These are phyloP conservation scores for Saururus chinensis DNA, from an alignment of 164 flowering plant genomes.

Conservation along the genomic window DNA sequence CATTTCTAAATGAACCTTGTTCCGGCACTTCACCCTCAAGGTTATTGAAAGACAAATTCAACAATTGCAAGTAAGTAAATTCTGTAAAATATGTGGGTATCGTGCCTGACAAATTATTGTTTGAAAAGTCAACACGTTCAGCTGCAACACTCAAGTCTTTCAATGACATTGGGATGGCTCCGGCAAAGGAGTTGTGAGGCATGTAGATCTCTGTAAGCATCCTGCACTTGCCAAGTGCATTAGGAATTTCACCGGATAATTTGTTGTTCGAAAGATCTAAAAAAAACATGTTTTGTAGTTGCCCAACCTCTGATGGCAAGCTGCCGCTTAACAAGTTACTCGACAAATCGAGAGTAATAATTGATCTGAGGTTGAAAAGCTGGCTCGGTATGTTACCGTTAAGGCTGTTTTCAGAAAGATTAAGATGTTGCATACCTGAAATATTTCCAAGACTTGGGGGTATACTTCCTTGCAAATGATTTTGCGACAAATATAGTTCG, in stretches of 20 bases:
- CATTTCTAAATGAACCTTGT: constrained; percentile 1
- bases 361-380: constrained; percentile 1
- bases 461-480: constrained; percentile 7
- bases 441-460: constrained; percentile 11
- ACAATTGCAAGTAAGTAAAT: background rate
- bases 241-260: constrained; percentile 2
- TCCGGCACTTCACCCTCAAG: constrained; percentile 2
- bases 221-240: constrained; percentile 5
- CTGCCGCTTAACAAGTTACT: constrained; percentile 8
- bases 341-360: constrained; percentile 6
- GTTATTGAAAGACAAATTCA: constrained; percentile 6
- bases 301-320: constrained; percentile 2
- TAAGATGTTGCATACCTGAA: background rate
- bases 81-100: constrained; percentile 3
- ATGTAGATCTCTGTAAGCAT: background rate
- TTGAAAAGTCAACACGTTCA: background rate
- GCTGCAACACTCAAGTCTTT: background rate
- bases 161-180: constrained; percentile 5
- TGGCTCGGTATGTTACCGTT: constrained; percentile 10
- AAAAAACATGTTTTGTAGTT: background rate
- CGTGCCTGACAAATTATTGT: constrained; percentile 1
- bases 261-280: background rate
- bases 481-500: constrained; percentile 1
- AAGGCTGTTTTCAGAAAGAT: constrained; percentile 6
- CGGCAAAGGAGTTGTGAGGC: constrained; percentile 2